Percentiles rank a stretch among this genome's conserved stretches.
These are phyloP conservation scores for Suhomyces sp. DNA, from an alignment of 805 yeast species.

Conservation along the genomic window DNA sequence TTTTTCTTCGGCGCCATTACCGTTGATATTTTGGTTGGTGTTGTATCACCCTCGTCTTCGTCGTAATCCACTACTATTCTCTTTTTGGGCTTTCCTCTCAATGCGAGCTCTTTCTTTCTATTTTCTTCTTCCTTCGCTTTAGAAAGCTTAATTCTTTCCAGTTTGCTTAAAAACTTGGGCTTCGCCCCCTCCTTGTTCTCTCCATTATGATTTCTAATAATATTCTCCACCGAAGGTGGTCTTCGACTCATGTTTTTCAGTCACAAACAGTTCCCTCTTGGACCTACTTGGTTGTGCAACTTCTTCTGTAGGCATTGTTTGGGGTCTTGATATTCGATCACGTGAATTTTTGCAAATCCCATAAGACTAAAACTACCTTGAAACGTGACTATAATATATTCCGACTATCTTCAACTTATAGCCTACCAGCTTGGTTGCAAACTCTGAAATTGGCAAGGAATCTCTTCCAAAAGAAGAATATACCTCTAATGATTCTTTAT, in stretches of 20 bases:
- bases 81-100: conserved; percentile 1
- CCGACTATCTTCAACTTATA: no score
- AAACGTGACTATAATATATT: no score
- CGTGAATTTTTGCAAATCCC: no score
- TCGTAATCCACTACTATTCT: conserved; percentile 2
- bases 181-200: conserved; percentile 5
- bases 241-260: conserved; percentile 20
- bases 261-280: no score
- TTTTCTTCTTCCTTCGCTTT: conserved; percentile 6
- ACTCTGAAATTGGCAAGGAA: no score
- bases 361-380: no score
- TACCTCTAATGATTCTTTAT: no score
- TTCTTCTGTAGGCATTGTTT: no score
- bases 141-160: conserved; percentile 15
- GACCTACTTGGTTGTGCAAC: no score
- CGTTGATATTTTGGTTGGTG: not conserved
- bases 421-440: no score
- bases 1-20: conserved; percentile 8
- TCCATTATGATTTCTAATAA: conserved; percentile 13
- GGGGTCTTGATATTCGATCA: no score
- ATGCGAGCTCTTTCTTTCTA: conserved; percentile 1
- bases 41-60: conserved; percentile 1
- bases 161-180: conserved; percentile 23
- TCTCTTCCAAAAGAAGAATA: no score
- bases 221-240: conserved; percentile 26